phyloP scores from a whole-genome alignment of 345 rosid genomes.

The Rubroshorea leprosula region DNA sequence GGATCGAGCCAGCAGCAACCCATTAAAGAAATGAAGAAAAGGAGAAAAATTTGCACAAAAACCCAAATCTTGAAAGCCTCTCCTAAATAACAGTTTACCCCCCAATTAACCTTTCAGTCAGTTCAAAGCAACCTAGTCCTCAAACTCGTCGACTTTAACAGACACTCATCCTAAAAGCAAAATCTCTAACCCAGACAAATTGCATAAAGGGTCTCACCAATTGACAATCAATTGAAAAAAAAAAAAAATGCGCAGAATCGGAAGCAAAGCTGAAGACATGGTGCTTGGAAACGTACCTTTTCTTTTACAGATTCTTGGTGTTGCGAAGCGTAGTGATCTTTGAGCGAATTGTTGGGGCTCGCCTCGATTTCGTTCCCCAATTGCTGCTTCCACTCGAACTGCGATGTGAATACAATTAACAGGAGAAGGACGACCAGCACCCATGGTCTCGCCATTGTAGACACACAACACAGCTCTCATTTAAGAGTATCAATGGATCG shows the following conservation, averaged over 20 bases:
- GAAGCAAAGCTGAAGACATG: not conserved
- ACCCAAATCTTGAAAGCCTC: not conserved
- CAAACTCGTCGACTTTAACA: not conserved
- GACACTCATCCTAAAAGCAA: not conserved
- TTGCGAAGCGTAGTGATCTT: too few relatives aligned
- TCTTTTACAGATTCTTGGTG: too few relatives aligned
- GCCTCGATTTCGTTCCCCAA: too few relatives aligned
- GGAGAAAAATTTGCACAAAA: not conserved
- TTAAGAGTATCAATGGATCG: too few relatives aligned
- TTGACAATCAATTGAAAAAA: not conserved
- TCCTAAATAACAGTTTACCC: not conserved
- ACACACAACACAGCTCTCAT: too few relatives aligned
- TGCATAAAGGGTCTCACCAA: not conserved
- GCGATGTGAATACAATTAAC: too few relatives aligned
- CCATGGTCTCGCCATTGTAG: too few relatives aligned
- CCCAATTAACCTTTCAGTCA: not conserved
- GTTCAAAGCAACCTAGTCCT: not conserved
- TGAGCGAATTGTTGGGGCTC: too few relatives aligned
- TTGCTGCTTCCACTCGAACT: too few relatives aligned
- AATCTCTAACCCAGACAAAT: not conserved
- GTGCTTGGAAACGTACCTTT: slow-evolving; percentile 39
- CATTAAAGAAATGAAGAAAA: not conserved
- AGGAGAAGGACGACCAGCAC: too few relatives aligned
- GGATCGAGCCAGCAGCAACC: not conserved
- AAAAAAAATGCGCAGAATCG: not conserved